Evolutionary conservation across 2,329 filamentous ascomycete species (phyloP).

Genomic region (Aspergillus sp.): DNA sequence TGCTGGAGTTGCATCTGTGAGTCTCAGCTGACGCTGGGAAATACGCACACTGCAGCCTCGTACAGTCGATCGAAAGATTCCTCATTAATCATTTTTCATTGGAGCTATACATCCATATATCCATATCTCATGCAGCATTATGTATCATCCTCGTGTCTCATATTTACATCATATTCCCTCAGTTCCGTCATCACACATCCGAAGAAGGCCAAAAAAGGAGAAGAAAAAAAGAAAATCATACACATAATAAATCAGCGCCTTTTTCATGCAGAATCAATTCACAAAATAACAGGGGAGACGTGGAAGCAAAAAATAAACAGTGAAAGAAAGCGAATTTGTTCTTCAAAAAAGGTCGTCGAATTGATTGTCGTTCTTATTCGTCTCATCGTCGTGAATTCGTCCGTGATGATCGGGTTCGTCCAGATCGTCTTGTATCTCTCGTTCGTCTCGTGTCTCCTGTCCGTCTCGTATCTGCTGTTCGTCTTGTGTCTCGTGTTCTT

Average conservation of each 20-base stretch:
- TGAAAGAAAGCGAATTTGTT: not conserved
- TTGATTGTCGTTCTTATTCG: slow-evolving; percentile 2
- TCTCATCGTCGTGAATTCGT: slow-evolving; percentile 24
- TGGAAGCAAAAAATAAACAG: not conserved
- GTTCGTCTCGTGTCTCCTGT: slow-evolving; percentile 17
- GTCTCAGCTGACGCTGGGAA: too few species aligned
- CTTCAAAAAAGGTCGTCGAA: not conserved
- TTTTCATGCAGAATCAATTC: not conserved
- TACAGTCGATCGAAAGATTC: too few species aligned
- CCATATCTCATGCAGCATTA: slow-evolving; percentile 6
- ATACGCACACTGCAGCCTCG: too few species aligned
- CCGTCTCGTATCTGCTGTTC: slow-evolving; percentile 18
- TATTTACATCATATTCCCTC: slow-evolving; percentile 17
- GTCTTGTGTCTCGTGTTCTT: slow-evolving; percentile 19
- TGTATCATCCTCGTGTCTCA: slow-evolving; percentile 7
- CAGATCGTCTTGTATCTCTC: slow-evolving; percentile 19
- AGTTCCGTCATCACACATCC: slow-evolving; percentile 3
- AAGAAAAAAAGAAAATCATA: slow-evolving; percentile 6
- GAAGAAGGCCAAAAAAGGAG: slow-evolving; percentile 1
- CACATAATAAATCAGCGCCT: not conserved
- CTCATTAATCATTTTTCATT: not conserved
- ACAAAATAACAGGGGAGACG: not conserved
- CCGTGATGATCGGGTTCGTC: slow-evolving; percentile 24
- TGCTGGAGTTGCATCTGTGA: too few species aligned
- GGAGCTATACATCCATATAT: slow-evolving; percentile 2